Evolutionary conservation across 768 basidiomycete species (phyloP).

Genomic region (Imleria badia): DNA sequence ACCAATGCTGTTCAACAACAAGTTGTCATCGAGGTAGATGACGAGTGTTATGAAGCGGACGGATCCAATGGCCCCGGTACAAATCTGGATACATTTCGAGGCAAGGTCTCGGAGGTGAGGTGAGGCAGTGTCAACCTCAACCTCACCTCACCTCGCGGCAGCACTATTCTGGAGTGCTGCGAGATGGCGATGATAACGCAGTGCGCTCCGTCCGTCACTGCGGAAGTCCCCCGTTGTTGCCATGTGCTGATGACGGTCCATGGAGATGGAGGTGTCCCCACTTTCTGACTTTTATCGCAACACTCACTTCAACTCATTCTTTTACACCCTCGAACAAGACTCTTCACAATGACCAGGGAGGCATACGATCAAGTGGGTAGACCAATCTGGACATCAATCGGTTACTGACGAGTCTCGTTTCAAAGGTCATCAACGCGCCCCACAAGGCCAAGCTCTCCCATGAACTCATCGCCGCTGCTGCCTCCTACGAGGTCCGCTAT

Average conservation of each 20-base stretch:
- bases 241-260: too few species aligned
- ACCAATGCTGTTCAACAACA: conserved; percentile 64
- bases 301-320: background rate
- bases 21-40: conserved; percentile 71
- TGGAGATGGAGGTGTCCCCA: conserved; percentile 16
- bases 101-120: too few species aligned
- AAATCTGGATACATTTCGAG: conserved; percentile 53
- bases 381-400: background rate
- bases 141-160: too few species aligned
- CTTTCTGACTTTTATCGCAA: conserved; percentile 10
- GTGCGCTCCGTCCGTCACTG: too few species aligned
- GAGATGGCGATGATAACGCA: conserved; percentile 68
- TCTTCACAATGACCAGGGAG: conserved; percentile 12
- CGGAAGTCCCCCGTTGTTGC: background rate
- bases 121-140: too few species aligned
- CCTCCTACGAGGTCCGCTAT: conserved; percentile 54
- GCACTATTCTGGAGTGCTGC: too few species aligned
- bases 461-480: conserved; percentile 67
- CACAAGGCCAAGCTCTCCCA: conserved; percentile 63
- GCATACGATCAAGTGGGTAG: conserved; percentile 23
- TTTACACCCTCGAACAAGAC: background rate
- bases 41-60: conserved; percentile 31
- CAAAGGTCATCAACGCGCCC: conserved; percentile 45
- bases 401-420: background rate
- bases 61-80: conserved; percentile 40